Evolutionary conservation across 2,329 filamentous ascomycete species (phyloP).

Genomic region (Xylariaceae sp.): DNA sequence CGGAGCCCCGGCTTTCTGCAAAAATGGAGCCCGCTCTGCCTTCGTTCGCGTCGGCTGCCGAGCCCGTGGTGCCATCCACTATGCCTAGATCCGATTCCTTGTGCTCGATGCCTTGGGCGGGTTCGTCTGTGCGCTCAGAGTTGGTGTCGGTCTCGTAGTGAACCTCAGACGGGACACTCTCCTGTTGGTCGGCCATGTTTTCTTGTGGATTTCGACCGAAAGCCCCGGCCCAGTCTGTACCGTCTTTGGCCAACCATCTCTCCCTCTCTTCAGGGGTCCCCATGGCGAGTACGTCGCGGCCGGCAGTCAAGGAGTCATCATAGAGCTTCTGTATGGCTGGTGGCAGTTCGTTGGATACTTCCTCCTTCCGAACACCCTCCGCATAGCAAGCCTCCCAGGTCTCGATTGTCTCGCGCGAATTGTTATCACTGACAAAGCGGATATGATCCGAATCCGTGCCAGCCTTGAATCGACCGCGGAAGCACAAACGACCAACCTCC

Average conservation of each 20-base stretch:
- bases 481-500: slow-evolving; percentile 75
- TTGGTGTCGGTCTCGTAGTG: slow-evolving; percentile 35
- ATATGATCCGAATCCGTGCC: slow-evolving; percentile 85
- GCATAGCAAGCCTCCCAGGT: slow-evolving; percentile 88
- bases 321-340: slow-evolving; percentile 69
- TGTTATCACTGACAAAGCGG: slow-evolving; percentile 77
- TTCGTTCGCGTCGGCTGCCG: neutral
- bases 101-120: slow-evolving; percentile 22
- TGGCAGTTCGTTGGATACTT: slow-evolving; percentile 69
- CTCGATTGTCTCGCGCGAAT: slow-evolving; percentile 88
- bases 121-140: slow-evolving; percentile 33
- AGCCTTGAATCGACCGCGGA: slow-evolving; percentile 78
- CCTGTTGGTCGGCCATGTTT: slow-evolving; percentile 33
- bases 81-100: slow-evolving; percentile 31
- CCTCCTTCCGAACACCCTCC: slow-evolving; percentile 72
- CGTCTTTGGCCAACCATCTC: slow-evolving; percentile 73
- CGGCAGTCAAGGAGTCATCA: slow-evolving; percentile 71
- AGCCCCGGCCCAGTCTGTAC: slow-evolving; percentile 79
- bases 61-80: slow-evolving; percentile 35
- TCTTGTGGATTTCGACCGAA: slow-evolving; percentile 71
- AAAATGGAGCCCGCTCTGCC: slow-evolving; percentile 13
- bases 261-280: slow-evolving; percentile 66
- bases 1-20: slow-evolving; percentile 21
- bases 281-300: slow-evolving; percentile 72
- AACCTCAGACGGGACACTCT: slow-evolving; percentile 16